These are phyloP conservation scores for Hanseniaspora lachancei DNA, from an alignment of 805 yeast species.

Conservation along the genomic window DNA sequence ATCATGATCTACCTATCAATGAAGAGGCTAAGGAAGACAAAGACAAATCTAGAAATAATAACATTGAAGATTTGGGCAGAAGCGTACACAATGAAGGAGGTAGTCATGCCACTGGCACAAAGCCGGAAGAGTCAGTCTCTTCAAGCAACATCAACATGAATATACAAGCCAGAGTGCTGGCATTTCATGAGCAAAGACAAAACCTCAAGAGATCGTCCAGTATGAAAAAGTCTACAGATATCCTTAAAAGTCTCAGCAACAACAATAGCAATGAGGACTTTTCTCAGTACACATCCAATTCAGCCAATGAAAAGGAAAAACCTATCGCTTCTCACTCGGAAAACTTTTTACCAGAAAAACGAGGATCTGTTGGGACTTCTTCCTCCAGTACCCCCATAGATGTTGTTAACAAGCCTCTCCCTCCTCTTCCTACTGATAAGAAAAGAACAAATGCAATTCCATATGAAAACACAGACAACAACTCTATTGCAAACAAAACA, in stretches of 20 bases:
- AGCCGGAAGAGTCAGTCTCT: slow-evolving; percentile 17
- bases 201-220: slow-evolving; percentile 17
- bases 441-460: neutral
- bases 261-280: neutral
- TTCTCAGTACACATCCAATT: neutral
- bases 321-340: neutral
- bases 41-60: neutral
- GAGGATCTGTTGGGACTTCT: neutral
- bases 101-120: neutral
- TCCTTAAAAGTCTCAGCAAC: slow-evolving; percentile 14
- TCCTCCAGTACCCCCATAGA: slow-evolving; percentile 9
- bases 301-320: neutral
- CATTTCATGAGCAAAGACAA: slow-evolving; percentile 73
- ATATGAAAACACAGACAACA: neutral
- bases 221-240: slow-evolving; percentile 17
- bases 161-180: slow-evolving; percentile 73
- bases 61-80: neutral
- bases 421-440: slow-evolving; percentile 29
- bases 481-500: neutral
- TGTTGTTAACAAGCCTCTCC: slow-evolving; percentile 29
- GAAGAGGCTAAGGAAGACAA: neutral
- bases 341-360: neutral
- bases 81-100: neutral
- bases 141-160: slow-evolving; percentile 46
- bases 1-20: neutral